Percentiles rank a stretch among this genome's conserved stretches.
These are phyloP conservation scores for Colletotrichum sublineola DNA, from an alignment of 2,329 filamentous ascomycete species.

Conservation along the genomic window DNA sequence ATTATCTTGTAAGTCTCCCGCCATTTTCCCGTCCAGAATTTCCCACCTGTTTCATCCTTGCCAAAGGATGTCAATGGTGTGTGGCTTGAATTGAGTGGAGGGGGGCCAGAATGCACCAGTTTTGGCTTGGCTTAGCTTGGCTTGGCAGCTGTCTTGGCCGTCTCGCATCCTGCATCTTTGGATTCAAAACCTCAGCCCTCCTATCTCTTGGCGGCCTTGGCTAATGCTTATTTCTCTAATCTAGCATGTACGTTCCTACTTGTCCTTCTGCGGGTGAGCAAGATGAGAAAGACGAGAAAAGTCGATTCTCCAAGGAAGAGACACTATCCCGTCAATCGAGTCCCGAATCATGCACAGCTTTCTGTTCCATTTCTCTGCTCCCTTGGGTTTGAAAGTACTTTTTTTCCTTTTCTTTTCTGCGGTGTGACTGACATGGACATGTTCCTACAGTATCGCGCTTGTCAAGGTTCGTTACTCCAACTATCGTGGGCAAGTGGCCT, in stretches of 20 bases:
- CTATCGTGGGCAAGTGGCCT: not conserved
- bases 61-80: not conserved
- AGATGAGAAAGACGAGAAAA: conserved; percentile 38
- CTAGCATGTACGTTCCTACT: conserved; percentile 65
- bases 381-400: conserved; percentile 41
- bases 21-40: not conserved
- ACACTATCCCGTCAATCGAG: conserved; percentile 65
- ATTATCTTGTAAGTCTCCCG: conserved; percentile 76
- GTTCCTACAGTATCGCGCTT: conserved; percentile 75
- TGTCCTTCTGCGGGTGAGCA: conserved; percentile 53
- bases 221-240: conserved; percentile 33
- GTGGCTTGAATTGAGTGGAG: conserved; percentile 24
- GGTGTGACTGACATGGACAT: conserved; percentile 50
- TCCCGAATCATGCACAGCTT: conserved; percentile 53
- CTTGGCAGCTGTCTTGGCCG: conserved; percentile 35
- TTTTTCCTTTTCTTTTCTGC: not conserved
- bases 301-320: conserved; percentile 49
- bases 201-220: conserved; percentile 38
- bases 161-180: conserved; percentile 37
- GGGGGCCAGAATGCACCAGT: not conserved
- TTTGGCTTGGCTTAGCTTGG: conserved; percentile 15
- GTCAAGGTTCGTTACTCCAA: conserved; percentile 67
- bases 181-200: conserved; percentile 12
- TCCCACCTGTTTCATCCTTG: not conserved
- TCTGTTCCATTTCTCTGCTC: conserved; percentile 28